Conservation (phyloP, 2,329 filamentous ascomycete species). For the Ceratocystis huliohia region DNA sequence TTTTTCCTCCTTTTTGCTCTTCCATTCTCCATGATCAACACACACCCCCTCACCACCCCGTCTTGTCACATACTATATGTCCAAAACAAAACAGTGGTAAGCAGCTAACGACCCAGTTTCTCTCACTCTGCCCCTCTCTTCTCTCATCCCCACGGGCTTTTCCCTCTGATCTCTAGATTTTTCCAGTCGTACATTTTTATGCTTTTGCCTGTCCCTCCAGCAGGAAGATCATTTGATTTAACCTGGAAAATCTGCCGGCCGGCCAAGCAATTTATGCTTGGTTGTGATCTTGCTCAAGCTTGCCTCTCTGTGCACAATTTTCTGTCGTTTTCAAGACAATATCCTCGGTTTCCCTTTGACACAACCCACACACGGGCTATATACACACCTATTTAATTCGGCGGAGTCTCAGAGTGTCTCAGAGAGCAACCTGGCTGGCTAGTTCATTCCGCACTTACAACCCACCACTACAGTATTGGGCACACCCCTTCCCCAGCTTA, state of each 20-base stretch:
- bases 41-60: not conserved
- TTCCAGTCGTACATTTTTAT: not conserved
- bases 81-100: slow-evolving; percentile 5
- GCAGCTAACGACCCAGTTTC: not conserved
- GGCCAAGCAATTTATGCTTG: not conserved
- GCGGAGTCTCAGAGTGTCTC: slow-evolving; percentile 8
- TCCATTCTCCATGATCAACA: not conserved
- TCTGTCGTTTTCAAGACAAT: not conserved
- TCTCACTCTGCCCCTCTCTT: not conserved
- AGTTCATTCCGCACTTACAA: not conserved
- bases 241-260: not conserved
- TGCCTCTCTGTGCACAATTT: not conserved
- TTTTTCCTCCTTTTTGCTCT: not conserved
- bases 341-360: not conserved
- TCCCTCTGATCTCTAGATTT: not conserved
- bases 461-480: not conserved
- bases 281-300: not conserved
- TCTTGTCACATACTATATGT: not conserved
- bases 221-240: not conserved
- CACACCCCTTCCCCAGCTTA: not conserved
- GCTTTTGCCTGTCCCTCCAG: not conserved
- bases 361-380: not conserved
- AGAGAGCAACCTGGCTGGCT: not conserved
- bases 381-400: not conserved
- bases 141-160: not conserved